A percentile compares a stretch with the other conserved stretches of the same genome.
These are phyloP conservation scores for Phytophthora citrophthora DNA, from an alignment of 352 stramenopile genomes.

Conservation along the genomic window DNA sequence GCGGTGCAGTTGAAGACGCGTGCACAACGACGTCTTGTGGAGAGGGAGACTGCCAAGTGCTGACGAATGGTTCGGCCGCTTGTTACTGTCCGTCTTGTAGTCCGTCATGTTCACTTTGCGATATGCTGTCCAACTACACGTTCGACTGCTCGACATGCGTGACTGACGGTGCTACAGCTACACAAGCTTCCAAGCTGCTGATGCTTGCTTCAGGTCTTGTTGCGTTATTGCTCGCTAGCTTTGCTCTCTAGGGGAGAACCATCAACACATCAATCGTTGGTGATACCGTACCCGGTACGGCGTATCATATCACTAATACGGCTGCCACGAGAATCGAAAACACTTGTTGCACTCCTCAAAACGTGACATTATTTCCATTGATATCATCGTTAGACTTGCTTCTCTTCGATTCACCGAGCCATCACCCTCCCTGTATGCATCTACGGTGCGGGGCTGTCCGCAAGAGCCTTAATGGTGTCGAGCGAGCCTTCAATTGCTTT, in stretches of 20 bases:
- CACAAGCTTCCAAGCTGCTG: slow-evolving; percentile 45
- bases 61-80: slow-evolving; percentile 46
- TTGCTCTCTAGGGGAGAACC: slow-evolving; percentile 37
- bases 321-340: too few relatives aligned
- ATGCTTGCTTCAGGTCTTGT: slow-evolving; percentile 42
- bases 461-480: slow-evolving; percentile 82
- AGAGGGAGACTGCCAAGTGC: slow-evolving; percentile 46
- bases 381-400: slow-evolving; percentile 1
- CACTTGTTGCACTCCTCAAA: background rate
- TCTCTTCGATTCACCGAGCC: background rate
- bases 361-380: slow-evolving; percentile 9
- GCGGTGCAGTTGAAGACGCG: slow-evolving; percentile 53
- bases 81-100: slow-evolving; percentile 53
- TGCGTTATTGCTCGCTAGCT: slow-evolving; percentile 40
- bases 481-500: slow-evolving; percentile 63
- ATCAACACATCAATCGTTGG: background rate
- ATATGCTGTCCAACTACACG: slow-evolving; percentile 34
- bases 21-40: slow-evolving; percentile 52
- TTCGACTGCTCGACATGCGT: slow-evolving; percentile 51
- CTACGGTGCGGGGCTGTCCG: slow-evolving; percentile 55
- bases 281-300: too few relatives aligned
- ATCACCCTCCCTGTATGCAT: slow-evolving; percentile 9
- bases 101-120: slow-evolving; percentile 45
- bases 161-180: slow-evolving; percentile 20
- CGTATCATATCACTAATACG: too few relatives aligned